Percentiles rank a stretch among this genome's conserved stretches.
Evolutionary conservation across 2,329 filamentous ascomycete species (phyloP).

Genomic region (Exserohilum turcica): DNA sequence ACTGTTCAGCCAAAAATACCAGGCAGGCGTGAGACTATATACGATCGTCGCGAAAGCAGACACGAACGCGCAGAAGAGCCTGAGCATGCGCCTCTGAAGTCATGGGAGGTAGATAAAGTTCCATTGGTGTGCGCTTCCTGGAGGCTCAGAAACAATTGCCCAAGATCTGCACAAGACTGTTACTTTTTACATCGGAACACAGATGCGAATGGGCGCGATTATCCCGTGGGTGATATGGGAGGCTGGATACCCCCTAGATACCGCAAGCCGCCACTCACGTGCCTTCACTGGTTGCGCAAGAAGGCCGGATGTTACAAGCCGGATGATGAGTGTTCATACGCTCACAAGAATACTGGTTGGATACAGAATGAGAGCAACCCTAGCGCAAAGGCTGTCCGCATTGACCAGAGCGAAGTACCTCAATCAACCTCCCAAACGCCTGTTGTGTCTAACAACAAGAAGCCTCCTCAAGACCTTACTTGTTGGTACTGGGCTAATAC

Average conservation of each 20-base stretch:
- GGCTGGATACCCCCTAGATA: constrained; percentile 36
- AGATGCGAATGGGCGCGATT: constrained; percentile 23
- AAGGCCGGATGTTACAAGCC: constrained; percentile 23
- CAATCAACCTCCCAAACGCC: background rate
- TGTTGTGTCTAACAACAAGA: background rate
- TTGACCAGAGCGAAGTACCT: constrained; percentile 15
- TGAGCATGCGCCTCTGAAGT: constrained; percentile 15
- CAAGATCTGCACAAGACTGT: constrained; percentile 23
- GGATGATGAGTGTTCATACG: constrained; percentile 31
- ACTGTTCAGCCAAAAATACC: constrained; percentile 2
- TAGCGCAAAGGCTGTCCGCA: constrained; percentile 1
- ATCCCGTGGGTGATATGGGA: constrained; percentile 18
- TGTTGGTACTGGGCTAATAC: constrained; percentile 29
- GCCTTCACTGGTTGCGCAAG: constrained; percentile 30
- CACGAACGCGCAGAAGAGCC: constrained; percentile 21
- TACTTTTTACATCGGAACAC: constrained; percentile 35
- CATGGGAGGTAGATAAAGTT: constrained; percentile 35
- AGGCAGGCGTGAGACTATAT: constrained; percentile 20
- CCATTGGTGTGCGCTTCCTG: constrained; percentile 39
- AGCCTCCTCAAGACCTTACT: constrained; percentile 13
- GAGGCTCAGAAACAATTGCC: constrained; percentile 31
- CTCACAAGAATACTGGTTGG: constrained; percentile 41
- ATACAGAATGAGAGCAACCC: background rate
- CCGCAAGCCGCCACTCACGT: constrained; percentile 34
- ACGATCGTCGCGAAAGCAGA: constrained; percentile 32